Conservation (phyloP, 306 rosid genomes). For the Argentina anserina region DNA sequence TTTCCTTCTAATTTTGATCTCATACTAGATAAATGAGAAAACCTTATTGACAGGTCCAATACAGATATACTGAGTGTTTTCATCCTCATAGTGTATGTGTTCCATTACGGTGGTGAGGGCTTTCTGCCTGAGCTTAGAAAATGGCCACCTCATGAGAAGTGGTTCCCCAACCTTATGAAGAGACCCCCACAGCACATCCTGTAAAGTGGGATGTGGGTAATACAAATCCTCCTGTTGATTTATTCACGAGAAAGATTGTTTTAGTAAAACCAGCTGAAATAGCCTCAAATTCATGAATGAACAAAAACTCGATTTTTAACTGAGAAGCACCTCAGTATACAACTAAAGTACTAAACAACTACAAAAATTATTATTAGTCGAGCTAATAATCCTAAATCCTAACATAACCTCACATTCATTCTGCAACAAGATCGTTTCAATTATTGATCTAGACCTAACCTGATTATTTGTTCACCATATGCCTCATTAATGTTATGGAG, state of each 20-base stretch:
- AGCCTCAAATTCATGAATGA: not conserved
- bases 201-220: conserved; percentile 37
- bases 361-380: not conserved
- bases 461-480: too few species aligned
- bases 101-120: conserved; percentile 52
- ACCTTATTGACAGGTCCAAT: conserved; percentile 74
- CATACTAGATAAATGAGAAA: not conserved
- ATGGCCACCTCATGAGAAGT: conserved; percentile 55
- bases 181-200: conserved; percentile 52
- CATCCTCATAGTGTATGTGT: conserved; percentile 68
- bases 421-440: too few species aligned
- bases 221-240: conserved; percentile 58
- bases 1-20: not conserved
- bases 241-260: not conserved
- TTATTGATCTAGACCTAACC: too few species aligned
- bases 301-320: too few species aligned
- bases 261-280: not conserved
- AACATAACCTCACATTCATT: too few species aligned
- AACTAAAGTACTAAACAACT: too few species aligned
- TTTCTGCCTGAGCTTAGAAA: conserved; percentile 51
- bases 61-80: conserved; percentile 57
- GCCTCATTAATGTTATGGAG: too few species aligned
- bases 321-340: not conserved
- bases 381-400: not conserved
- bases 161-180: conserved; percentile 57